phyloP scores from a whole-genome alignment of 2,329 filamentous ascomycete genomes.

The Trichoderma citrinoviride region DNA sequence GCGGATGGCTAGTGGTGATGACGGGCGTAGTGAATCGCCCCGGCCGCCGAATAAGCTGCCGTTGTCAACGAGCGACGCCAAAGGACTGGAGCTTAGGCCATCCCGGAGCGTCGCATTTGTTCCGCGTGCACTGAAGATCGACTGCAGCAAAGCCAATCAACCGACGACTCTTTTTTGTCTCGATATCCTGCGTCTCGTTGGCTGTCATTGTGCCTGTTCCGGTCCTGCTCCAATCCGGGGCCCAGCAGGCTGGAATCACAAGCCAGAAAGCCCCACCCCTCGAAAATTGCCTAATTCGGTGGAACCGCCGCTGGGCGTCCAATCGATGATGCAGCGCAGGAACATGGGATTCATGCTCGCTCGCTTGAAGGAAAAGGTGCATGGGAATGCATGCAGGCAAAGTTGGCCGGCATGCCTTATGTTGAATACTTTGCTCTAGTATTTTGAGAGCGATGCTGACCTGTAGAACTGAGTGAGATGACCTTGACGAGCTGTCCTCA shows the following conservation, averaged over 20 bases:
- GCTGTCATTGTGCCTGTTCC: not conserved
- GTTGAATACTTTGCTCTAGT: not conserved
- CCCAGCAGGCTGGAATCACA: constrained; percentile 9
- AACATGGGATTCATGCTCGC: not conserved
- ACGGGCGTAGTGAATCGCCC: not conserved
- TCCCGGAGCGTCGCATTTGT: too few species aligned
- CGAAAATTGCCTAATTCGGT: constrained; percentile 22
- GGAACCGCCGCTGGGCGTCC: constrained; percentile 6
- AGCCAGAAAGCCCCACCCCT: constrained; percentile 7
- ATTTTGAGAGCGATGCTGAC: not conserved
- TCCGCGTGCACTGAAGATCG: too few species aligned
- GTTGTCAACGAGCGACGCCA: not conserved
- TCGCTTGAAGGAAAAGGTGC: not conserved
- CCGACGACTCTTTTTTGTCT: too few species aligned
- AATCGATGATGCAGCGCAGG: constrained; percentile 13
- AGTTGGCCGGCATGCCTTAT: not conserved
- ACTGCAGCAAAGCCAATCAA: too few species aligned
- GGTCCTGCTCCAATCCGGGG: not conserved
- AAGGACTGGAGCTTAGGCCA: too few species aligned
- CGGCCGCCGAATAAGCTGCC: not conserved
- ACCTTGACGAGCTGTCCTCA: not conserved
- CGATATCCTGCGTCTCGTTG: not conserved
- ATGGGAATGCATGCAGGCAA: not conserved
- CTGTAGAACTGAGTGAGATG: not conserved
- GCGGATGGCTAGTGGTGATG: not conserved